Base-by-base conservation (phyloP, 495 filamentous ascomycete genomes). In the Penicillium manginii region DNA sequence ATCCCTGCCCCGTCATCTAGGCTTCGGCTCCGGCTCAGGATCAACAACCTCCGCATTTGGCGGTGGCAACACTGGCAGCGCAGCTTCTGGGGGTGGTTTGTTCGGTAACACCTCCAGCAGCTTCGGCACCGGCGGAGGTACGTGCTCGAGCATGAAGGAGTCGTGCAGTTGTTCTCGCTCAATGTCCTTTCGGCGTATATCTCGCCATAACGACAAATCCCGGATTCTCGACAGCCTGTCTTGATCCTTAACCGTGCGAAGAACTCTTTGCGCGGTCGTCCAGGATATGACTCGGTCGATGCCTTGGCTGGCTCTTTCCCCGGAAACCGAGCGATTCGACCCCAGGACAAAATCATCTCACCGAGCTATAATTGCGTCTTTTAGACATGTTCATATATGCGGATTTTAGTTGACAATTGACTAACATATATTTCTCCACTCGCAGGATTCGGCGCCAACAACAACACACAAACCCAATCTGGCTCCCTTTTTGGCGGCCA, bases 91-190 rank as follows among this genome's bases (percentile, higher is more conserved):
- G 37, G 72, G 76, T 59, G 65, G 75, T 58, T 64, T 80, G 39
- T 83, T 83, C 65, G 75, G 78, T 55, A 77, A 76, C 63, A 71
- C 67, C 46, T 73, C 72, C 60, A 77, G 79, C 64, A 79, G 81
- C 67, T 86, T 87, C 63, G 84, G 84, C 60, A 72, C 84, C 65
- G 84, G 84, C 69, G 79, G 80, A 79, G 81, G 77, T 78, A 84
- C 75, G 76, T 83, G 74, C 66, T 68, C 69, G 68, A 32, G n/a
- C 33, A 56, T 39, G 65, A 46, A 37, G 56, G 70, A 67, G 67
- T 64, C 65, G 67, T 56, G 73, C 69, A 66, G 68, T 68, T 61
- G 63, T 67, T 62, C 53, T 70, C 62, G 65, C 64, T 61, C 43
- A 29, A 48, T 15, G 9, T 46, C 23, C n/a, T 45, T 39, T 31